Evolutionary conservation across 331 rosid species (phyloP).

Genomic region (Rosa hybrid): DNA sequence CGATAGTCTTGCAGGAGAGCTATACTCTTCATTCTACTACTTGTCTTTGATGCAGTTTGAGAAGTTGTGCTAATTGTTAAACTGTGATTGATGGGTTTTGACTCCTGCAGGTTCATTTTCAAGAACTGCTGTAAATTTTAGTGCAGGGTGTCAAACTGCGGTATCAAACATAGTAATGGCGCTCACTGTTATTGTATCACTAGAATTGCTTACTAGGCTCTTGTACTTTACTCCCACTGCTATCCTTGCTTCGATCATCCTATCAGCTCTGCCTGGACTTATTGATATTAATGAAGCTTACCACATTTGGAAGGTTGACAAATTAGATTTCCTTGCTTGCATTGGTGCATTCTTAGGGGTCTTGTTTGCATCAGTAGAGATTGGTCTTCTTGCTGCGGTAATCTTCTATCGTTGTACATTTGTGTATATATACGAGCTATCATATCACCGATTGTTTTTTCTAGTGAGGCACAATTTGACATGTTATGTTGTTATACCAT

Average conservation of each 20-base stretch:
- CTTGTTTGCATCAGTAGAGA: conserved; percentile 42
- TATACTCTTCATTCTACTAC: neutral
- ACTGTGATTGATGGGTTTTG: neutral
- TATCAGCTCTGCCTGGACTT: conserved; percentile 54
- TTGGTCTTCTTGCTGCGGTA: conserved; percentile 52
- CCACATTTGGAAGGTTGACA: conserved; percentile 49
- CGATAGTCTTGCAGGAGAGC: neutral
- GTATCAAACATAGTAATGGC: conserved; percentile 55
- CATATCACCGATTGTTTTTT: neutral
- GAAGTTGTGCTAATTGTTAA: neutral
- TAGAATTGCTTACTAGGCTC: conserved; percentile 39
- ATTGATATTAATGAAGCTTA: conserved; percentile 41
- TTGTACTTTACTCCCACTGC: conserved; percentile 48
- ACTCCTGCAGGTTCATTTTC: conserved; percentile 45
- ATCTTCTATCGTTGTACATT: neutral
- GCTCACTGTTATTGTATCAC: conserved; percentile 36
- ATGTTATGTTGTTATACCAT: neutral
- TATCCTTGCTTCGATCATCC: conserved; percentile 48
- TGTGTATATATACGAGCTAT: neutral
- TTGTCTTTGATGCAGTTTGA: neutral
- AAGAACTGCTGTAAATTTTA: conserved; percentile 50
- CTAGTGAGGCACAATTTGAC: neutral
- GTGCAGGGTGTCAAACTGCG: conserved; percentile 47
- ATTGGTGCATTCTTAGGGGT: conserved; percentile 55
- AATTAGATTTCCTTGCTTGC: conserved; percentile 48